These are phyloP conservation scores for Syzygium syzygioides DNA, from an alignment of 441 rosid species.

Conservation along the genomic window DNA sequence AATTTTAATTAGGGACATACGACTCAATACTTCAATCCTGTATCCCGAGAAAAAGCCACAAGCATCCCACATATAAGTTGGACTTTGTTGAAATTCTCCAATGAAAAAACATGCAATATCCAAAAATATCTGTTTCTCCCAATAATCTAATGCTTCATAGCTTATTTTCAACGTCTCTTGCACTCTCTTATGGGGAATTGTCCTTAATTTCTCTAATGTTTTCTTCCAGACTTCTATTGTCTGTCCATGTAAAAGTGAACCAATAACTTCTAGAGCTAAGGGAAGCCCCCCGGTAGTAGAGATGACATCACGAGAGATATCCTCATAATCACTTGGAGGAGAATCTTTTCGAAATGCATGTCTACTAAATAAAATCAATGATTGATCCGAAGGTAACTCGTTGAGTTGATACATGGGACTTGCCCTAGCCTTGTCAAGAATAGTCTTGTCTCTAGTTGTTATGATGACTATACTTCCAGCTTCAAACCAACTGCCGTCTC, in stretches of 20 bases:
- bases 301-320: rapidly evolving
- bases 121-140: neutral
- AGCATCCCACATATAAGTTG: neutral
- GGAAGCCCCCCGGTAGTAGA: neutral
- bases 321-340: rapidly evolving
- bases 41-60: no score
- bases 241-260: neutral
- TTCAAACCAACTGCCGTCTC: rapidly evolving
- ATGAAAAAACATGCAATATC: neutral
- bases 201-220: neutral
- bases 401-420: rapidly evolving
- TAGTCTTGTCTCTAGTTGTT: neutral
- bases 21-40: no score
- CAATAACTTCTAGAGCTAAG: neutral
- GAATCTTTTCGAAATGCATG: neutral
- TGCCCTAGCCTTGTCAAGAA: rapidly evolving
- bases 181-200: rapidly evolving
- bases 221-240: rapidly evolving
- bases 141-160: rapidly evolving
- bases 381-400: rapidly evolving
- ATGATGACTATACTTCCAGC: neutral
- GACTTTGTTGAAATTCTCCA: rapidly evolving
- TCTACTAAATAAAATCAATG: neutral
- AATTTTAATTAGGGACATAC: no score
- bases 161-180: neutral